Conservation (phyloP, 1,284 basidiomycete genomes). For the Ceratobasidium sp. region DNA sequence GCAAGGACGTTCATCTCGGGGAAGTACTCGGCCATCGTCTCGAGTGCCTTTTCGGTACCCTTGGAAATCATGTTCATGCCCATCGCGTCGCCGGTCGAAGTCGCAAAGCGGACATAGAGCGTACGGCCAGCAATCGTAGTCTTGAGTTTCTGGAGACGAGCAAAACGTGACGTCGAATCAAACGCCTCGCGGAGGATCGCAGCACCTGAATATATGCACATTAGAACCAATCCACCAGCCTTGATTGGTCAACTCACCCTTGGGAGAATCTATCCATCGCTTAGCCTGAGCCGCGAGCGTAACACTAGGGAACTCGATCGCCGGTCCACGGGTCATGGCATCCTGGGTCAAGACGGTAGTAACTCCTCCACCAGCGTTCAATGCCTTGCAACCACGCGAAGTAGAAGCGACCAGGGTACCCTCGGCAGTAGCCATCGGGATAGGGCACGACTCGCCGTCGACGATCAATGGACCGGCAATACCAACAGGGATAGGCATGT, state of each 20-base stretch:
- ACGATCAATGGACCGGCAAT: slow-evolving; percentile 95
- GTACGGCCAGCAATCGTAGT: slow-evolving; percentile 88
- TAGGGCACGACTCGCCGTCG: slow-evolving; percentile 83
- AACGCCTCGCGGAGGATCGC: slow-evolving; percentile 81
- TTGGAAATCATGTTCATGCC: slow-evolving; percentile 99
- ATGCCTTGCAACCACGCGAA: slow-evolving; percentile 95
- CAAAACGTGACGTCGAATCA: slow-evolving; percentile 92
- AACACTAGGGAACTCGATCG: slow-evolving; percentile 91
- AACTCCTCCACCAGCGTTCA: slow-evolving; percentile 95
- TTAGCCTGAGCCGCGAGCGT: slow-evolving; percentile 81
- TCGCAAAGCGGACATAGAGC: slow-evolving; percentile 94
- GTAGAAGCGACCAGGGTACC: slow-evolving; percentile 97
- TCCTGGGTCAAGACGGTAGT: slow-evolving; percentile 92
- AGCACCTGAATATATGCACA: slow-evolving; percentile 59
- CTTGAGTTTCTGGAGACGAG: slow-evolving; percentile 80
- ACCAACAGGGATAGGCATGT: slow-evolving; percentile 94
- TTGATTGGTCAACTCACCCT: slow-evolving; percentile 47
- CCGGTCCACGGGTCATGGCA: slow-evolving; percentile 97
- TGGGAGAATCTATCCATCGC: slow-evolving; percentile 85
- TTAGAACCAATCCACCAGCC: background rate
- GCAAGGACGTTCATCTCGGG: slow-evolving; percentile 94
- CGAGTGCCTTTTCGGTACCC: slow-evolving; percentile 92
- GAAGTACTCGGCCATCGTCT: slow-evolving; percentile 78
- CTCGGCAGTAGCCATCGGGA: slow-evolving; percentile 99
- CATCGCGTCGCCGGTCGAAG: slow-evolving; percentile 97